A percentile compares a stretch with the other conserved stretches of the same genome.
Conservation (phyloP, 176 grass and related monocot genomes). For the Eragrostis curvula region DNA sequence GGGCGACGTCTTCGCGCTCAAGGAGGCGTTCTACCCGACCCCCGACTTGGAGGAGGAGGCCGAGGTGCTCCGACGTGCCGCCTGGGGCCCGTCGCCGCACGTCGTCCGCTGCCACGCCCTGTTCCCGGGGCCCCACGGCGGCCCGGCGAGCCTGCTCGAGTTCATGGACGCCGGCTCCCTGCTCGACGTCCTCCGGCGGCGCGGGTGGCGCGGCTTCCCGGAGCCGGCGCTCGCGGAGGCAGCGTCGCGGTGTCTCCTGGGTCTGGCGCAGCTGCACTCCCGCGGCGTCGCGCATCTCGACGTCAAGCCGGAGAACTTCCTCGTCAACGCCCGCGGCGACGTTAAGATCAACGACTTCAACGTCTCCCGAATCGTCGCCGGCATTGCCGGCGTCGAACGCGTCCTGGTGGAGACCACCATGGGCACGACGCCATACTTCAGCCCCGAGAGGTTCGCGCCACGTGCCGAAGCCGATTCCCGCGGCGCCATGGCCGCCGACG, state of each 20-base stretch:
- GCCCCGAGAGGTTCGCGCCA: conserved; percentile 51
- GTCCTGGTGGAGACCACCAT: background rate
- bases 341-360: conserved; percentile 47
- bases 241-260: conserved; percentile 23
- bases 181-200: background rate
- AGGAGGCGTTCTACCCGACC: background rate
- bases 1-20: conserved; percentile 29
- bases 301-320: conserved; percentile 49
- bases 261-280: conserved; percentile 45
- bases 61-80: conserved; percentile 25
- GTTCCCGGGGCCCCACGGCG: background rate
- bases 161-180: conserved; percentile 46
- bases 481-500: conserved; percentile 45
- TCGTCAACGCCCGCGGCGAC: conserved; percentile 26
- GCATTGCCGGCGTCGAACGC: background rate
- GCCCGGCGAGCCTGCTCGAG: conserved; percentile 16
- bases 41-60: conserved; percentile 1
- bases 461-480: background rate
- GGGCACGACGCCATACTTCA: conserved; percentile 22
- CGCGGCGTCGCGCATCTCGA: conserved; percentile 41
- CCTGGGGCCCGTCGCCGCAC: conserved; percentile 13
- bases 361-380: background rate
- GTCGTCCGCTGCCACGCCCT: conserved; percentile 42
- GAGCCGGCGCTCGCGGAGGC: conserved; percentile 51
- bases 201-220: background rate